A percentile compares a stretch with the other conserved stretches of the same genome.
These are phyloP conservation scores for Mucor indicus DNA, from an alignment of 371 early-diverging fungal species.

Conservation along the genomic window DNA sequence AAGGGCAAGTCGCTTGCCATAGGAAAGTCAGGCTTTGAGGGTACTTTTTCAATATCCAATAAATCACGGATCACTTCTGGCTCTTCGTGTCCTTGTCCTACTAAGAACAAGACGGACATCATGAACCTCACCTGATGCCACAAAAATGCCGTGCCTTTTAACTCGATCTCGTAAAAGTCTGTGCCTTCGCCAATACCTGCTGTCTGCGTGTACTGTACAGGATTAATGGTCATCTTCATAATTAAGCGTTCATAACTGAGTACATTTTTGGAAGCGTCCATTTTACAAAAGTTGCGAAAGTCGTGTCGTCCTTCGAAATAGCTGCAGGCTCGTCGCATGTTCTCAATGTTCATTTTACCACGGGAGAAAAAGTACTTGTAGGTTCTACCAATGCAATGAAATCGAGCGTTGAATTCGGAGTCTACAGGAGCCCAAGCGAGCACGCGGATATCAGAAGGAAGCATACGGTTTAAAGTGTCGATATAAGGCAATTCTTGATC, in stretches of 20 bases:
- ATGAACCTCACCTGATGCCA: slow-evolving; percentile 98
- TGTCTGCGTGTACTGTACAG: slow-evolving; percentile 26
- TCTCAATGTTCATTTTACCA: slow-evolving; percentile 57
- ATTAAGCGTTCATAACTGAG: slow-evolving; percentile 73
- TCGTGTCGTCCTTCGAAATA: slow-evolving; percentile 83
- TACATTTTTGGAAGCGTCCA: slow-evolving; percentile 83
- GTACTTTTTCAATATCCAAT: slow-evolving; percentile 31
- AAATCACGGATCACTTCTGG: slow-evolving; percentile 39
- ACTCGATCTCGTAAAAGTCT: slow-evolving; percentile 64
- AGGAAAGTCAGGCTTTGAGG: slow-evolving; percentile 40
- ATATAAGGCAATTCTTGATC: slow-evolving; percentile 73
- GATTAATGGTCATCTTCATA: slow-evolving; percentile 62
- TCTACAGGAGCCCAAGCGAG: slow-evolving; percentile 89
- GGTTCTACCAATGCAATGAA: slow-evolving; percentile 79
- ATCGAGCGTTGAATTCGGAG: slow-evolving; percentile 83
- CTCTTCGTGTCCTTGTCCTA: slow-evolving; percentile 61
- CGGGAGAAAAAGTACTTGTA: slow-evolving; percentile 92
- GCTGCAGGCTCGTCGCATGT: slow-evolving; percentile 76
- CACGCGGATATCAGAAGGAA: slow-evolving; percentile 90
- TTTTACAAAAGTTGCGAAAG: slow-evolving; percentile 93
- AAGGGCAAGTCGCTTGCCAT: slow-evolving; percentile 86
- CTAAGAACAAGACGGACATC: slow-evolving; percentile 85
- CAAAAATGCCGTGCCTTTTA: slow-evolving; percentile 86
- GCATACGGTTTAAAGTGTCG: slow-evolving; percentile 76
- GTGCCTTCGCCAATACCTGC: slow-evolving; percentile 14